Evolutionary conservation across 495 filamentous ascomycete genomes (phyloP).

Genomic region (Hypoxylon subgilvum): DNA sequence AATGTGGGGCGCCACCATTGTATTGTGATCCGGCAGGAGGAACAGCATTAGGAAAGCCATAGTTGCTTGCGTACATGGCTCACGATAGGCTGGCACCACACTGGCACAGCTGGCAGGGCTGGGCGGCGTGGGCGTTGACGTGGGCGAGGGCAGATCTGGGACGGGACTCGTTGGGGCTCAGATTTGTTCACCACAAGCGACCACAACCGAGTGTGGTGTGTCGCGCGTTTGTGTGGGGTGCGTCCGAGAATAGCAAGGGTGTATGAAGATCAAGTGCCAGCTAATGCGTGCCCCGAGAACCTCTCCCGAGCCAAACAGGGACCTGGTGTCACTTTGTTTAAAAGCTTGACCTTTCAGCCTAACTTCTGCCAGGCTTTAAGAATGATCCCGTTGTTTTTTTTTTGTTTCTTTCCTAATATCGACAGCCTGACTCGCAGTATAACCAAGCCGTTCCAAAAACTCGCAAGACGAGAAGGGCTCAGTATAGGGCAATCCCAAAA

Average conservation of each 20-base stretch:
- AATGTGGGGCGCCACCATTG: slow-evolving; percentile 55
- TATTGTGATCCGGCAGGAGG: slow-evolving; percentile 50
- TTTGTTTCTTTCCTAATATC: too few relatives aligned
- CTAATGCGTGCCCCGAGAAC: slow-evolving; percentile 31
- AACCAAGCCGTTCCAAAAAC: too few relatives aligned
- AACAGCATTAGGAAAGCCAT: slow-evolving; percentile 57
- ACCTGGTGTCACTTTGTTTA: slow-evolving; percentile 35
- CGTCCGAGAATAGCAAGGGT: slow-evolving; percentile 40
- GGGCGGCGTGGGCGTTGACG: slow-evolving; percentile 40
- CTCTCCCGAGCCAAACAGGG: slow-evolving; percentile 31
- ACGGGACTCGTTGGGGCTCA: slow-evolving; percentile 44
- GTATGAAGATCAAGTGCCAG: slow-evolving; percentile 42
- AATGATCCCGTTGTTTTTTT: too few relatives aligned
- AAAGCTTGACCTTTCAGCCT: slow-evolving; percentile 24
- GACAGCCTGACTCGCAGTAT: too few relatives aligned
- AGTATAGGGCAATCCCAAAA: slow-evolving; percentile 6
- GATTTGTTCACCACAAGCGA: slow-evolving; percentile 42
- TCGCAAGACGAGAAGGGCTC: slow-evolving; percentile 1
- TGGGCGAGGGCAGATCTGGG: slow-evolving; percentile 44
- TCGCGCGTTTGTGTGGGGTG: slow-evolving; percentile 47
- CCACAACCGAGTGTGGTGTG: slow-evolving; percentile 39
- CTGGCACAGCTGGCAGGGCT: slow-evolving; percentile 46
- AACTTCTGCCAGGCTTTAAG: slow-evolving; percentile 9
- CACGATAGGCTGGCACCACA: slow-evolving; percentile 43
- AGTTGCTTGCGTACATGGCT: slow-evolving; percentile 59